Conservation (phyloP, 352 stramenopile genomes). For the Pythium angustatum region DNA sequence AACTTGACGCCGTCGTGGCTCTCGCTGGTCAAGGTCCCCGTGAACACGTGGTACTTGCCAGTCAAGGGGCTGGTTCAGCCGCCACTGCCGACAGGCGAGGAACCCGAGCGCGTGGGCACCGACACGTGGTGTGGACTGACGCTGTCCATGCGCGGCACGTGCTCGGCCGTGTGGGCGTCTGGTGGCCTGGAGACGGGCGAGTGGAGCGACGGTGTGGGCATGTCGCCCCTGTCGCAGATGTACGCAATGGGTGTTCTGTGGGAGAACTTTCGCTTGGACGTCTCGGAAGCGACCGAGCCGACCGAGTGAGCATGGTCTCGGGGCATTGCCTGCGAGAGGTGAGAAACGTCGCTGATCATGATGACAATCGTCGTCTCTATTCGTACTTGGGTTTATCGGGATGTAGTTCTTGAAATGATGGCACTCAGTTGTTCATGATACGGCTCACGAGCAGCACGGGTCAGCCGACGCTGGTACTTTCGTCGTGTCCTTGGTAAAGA, state of each 20-base stretch:
- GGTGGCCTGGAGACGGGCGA: constrained; percentile 7
- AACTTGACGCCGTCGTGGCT: constrained; percentile 9
- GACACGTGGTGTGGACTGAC: constrained; percentile 1
- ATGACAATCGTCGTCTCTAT: not conserved
- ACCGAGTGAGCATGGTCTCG: too few species aligned
- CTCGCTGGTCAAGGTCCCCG: not conserved
- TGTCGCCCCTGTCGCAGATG: not conserved
- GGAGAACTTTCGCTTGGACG: constrained; percentile 7
- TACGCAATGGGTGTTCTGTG: constrained; percentile 10
- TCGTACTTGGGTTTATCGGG: too few species aligned
- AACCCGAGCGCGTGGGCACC: constrained; percentile 10
- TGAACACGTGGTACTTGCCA: constrained; percentile 4
- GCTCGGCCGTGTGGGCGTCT: constrained; percentile 4
- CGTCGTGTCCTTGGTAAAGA: constrained; percentile 68
- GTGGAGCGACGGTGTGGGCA: constrained; percentile 9
- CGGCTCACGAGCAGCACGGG: constrained; percentile 51
- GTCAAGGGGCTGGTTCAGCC: constrained; percentile 5
- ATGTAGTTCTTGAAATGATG: too few species aligned
- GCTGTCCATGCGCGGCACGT: constrained; percentile 7
- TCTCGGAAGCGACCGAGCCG: constrained; percentile 2
- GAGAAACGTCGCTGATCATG: not conserved
- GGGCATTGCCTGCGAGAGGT: too few species aligned
- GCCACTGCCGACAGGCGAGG: constrained; percentile 13
- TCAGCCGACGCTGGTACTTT: constrained; percentile 71
- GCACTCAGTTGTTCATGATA: not conserved